Base-by-base conservation (phyloP, 805 yeast species). In the Spathaspora passalidarum region DNA sequence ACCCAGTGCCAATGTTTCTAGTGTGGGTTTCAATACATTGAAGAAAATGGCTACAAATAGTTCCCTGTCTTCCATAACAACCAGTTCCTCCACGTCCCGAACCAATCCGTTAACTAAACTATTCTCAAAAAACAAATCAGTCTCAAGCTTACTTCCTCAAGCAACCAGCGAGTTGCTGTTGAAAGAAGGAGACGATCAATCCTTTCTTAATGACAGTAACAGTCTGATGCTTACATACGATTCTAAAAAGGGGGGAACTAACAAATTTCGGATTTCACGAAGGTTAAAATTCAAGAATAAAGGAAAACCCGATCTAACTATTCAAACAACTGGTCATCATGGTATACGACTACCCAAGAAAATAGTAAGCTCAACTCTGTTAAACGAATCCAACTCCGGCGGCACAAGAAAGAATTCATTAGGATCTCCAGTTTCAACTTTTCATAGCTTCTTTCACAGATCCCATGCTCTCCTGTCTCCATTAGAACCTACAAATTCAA, bases 361-460 rank as follows among this genome's bases (percentile, higher is more conserved):
- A 46, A 57, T 60, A 8, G 41, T 57, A 9, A 60, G 49, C 21
- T 52, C 61, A 0, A 40, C 53, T 16, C 55, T 53, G 53, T 34
- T 51, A 5, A 52, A 51, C 23, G 58, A 54, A 20, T 23, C 19
- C 6, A 18, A 48, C 22, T 42, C 52, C 11, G 32, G 26, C 8
- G 20, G 23, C 14, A 40, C 39, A 11, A 46, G 68, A 40, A 62
- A 54, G 37, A 53, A 53, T 26, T 57, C 70, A 1, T 56, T 63
- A 3, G 53, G 52, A 40, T 65, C 71, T 0, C 71, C 71, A 5
- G 64, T 56, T 1, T 53, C 63, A 2, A 62, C 70, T 0, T 54
- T 68, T 40, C 71, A 66, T 23, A 63, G 46, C 41, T 54, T 66
- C n/a, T 68, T 68, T 41, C 70, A 66, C 38, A 51, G 69, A 38